These are phyloP conservation scores for Fusarium protoensiforme DNA, from an alignment of 2,329 filamentous ascomycete species.

Conservation along the genomic window DNA sequence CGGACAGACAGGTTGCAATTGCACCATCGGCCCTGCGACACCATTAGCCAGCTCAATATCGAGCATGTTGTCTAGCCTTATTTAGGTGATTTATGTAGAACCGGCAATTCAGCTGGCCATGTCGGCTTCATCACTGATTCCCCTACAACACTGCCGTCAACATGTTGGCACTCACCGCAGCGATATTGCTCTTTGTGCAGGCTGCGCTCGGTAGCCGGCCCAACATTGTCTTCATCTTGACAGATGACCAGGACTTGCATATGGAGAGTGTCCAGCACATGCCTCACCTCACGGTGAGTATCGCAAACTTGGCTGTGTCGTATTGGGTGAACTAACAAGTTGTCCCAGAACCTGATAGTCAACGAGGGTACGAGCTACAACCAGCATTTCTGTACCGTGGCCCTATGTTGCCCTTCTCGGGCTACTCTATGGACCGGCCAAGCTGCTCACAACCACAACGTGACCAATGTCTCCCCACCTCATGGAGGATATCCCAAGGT, in stretches of 20 bases:
- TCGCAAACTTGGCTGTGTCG: not conserved
- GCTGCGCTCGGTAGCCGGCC: conserved; percentile 38
- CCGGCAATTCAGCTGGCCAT: not conserved
- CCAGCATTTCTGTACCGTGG: conserved; percentile 71
- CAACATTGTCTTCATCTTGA: conserved; percentile 73
- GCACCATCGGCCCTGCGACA: not conserved
- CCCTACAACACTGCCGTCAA: not conserved
- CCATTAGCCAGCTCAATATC: not conserved
- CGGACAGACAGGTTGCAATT: not conserved
- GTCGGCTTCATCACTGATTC: not conserved
- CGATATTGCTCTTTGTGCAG: not conserved
- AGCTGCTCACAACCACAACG: conserved; percentile 75
- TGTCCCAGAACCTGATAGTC: conserved; percentile 42
- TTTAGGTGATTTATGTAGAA: not conserved
- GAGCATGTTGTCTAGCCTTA: not conserved
- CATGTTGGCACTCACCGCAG: not conserved
- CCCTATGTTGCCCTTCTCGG: conserved; percentile 72
- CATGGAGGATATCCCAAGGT: conserved; percentile 64
- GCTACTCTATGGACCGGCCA: conserved; percentile 73
- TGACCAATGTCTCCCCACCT: conserved; percentile 65
- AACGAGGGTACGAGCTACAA: conserved; percentile 66
- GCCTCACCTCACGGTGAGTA: conserved; percentile 60
- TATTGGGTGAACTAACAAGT: not conserved
- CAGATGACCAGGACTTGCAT: conserved; percentile 73
- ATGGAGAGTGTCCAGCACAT: conserved; percentile 69